phyloP scores from a whole-genome alignment of 2,329 filamentous ascomycete species.

The Aureobasidium lini region DNA sequence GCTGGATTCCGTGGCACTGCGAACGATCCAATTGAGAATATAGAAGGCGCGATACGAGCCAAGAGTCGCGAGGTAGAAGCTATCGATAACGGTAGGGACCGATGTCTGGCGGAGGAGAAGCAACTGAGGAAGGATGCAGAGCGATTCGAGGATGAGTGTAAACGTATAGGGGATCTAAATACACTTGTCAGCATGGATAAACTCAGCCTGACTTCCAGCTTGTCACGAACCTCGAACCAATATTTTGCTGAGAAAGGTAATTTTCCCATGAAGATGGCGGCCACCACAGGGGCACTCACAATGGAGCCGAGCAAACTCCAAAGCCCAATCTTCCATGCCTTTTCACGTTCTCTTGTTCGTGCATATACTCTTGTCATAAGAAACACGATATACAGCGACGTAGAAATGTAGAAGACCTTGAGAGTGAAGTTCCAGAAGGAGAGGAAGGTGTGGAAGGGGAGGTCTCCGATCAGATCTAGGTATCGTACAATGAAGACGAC shows the following conservation, averaged over 20 bases:
- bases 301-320: slow-evolving; percentile 59
- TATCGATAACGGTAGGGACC: slow-evolving; percentile 91
- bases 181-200: not conserved
- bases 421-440: slow-evolving; percentile 67
- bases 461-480: slow-evolving; percentile 62
- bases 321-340: slow-evolving; percentile 85
- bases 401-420: slow-evolving; percentile 82
- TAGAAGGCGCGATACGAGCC: slow-evolving; percentile 86
- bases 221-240: slow-evolving; percentile 12
- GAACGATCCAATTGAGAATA: slow-evolving; percentile 82
- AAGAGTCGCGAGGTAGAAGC: slow-evolving; percentile 84
- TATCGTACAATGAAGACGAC: slow-evolving; percentile 82
- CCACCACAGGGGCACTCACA: slow-evolving; percentile 62
- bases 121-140: slow-evolving; percentile 84
- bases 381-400: slow-evolving; percentile 77
- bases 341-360: slow-evolving; percentile 80
- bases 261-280: slow-evolving; percentile 52
- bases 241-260: slow-evolving; percentile 21
- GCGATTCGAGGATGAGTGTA: slow-evolving; percentile 83
- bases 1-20: slow-evolving; percentile 32
- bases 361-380: slow-evolving; percentile 83
- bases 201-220: not conserved
- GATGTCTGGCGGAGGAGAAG: slow-evolving; percentile 89
- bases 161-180: slow-evolving; percentile 74
- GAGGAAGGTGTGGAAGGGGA: slow-evolving; percentile 23